Percentiles rank a stretch among this genome's conserved stretches.
phyloP scores from a whole-genome alignment of 441 rosid genomes.

The Populus hybrid region DNA sequence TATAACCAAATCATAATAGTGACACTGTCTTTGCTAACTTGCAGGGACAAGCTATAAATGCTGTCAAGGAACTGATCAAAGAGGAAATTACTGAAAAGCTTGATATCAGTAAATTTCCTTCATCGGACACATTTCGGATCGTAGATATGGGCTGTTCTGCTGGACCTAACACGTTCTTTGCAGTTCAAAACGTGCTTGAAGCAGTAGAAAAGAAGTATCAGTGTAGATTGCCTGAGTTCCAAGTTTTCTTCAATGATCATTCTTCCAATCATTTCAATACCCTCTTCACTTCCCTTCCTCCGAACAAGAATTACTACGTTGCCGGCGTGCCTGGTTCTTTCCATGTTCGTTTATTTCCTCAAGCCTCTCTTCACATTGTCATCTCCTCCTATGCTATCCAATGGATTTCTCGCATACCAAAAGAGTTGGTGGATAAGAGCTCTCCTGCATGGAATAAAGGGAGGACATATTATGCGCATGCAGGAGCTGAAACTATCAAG shows the following conservation, averaged over 20 bases:
- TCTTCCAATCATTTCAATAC: constrained; percentile 34
- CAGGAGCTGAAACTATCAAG: constrained; percentile 13
- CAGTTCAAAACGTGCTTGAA: constrained; percentile 17
- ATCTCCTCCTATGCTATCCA: constrained; percentile 17
- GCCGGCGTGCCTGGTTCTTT: constrained; percentile 17
- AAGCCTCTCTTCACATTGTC: constrained; percentile 11
- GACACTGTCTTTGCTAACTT: neutral
- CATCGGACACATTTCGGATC: neutral
- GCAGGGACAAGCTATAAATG: constrained; percentile 1
- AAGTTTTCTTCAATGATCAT: constrained; percentile 19
- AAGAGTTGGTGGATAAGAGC: neutral
- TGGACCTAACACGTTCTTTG: constrained; percentile 18
- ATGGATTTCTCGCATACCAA: constrained; percentile 16
- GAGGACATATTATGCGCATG: neutral
- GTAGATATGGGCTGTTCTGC: constrained; percentile 19
- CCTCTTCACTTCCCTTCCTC: constrained; percentile 20
- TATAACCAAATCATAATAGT: no score
- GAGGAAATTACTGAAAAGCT: constrained; percentile 13
- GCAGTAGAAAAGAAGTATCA: neutral
- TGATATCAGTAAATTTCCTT: neutral
- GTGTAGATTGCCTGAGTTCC: neutral
- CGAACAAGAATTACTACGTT: neutral
- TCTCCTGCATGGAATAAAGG: constrained; percentile 18
- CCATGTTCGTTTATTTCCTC: constrained; percentile 9
- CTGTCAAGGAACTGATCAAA: neutral